A percentile compares a stretch with the other conserved stretches of the same genome.
Evolutionary conservation across 306 rosid genomes (phyloP).

Genomic region (Cucurbita pepo): DNA sequence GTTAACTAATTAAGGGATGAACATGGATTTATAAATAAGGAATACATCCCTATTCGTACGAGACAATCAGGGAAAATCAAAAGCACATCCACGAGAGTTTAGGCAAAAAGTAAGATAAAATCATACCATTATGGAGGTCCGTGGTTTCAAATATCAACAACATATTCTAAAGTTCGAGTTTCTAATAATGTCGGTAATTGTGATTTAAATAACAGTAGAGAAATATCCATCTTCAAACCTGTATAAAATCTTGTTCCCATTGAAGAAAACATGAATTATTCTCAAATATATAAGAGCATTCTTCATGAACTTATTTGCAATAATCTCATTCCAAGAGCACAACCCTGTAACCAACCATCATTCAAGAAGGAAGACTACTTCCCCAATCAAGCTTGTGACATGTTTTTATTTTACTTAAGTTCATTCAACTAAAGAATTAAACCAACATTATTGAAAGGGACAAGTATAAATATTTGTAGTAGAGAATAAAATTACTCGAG

Average conservation of each 20-base stretch:
- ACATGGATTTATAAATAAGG: too few species aligned
- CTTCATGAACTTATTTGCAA: neutral
- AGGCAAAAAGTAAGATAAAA: too few species aligned
- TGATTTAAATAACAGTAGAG: neutral
- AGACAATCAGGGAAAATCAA: too few species aligned
- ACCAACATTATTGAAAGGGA: neutral
- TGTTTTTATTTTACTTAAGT: neutral
- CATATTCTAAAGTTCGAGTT: too few species aligned
- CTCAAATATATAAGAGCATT: neutral
- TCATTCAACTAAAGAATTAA: neutral
- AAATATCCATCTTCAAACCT: neutral
- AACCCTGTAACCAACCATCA: neutral
- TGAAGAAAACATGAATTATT: neutral
- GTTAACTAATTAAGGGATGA: too few species aligned
- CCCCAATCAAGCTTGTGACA: neutral
- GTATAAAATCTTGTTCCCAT: neutral
- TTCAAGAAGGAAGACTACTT: neutral
- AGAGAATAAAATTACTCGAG: constrained; percentile 18
- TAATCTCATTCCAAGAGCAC: neutral
- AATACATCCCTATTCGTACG: too few species aligned
- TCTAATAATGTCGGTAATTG: neutral
- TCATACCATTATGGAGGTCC: too few species aligned
- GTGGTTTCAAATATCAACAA: too few species aligned
- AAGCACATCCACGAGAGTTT: too few species aligned
- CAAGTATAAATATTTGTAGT: neutral